Evolutionary conservation across 108 stramenopile genomes (phyloP).

Genomic region (Aureococcus anophagefferens): DNA sequence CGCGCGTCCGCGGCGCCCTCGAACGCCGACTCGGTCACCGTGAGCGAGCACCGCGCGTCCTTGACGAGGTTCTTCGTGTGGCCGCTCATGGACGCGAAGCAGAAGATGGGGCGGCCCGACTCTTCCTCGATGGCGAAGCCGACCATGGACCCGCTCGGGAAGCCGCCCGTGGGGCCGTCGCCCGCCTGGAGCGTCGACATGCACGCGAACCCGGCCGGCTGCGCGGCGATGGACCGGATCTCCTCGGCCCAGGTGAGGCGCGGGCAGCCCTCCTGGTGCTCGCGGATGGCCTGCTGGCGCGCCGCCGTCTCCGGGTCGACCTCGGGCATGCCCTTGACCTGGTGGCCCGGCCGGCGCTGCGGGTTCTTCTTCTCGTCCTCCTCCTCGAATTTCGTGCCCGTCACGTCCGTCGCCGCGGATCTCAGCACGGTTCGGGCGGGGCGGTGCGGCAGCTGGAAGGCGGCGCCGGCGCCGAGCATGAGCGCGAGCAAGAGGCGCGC

Average conservation of each 20-base stretch:
- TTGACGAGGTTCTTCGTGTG: slow-evolving; percentile 77
- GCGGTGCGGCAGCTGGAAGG: too few species aligned
- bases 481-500: too few species aligned
- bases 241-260: slow-evolving; percentile 33
- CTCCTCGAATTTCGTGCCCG: not conserved
- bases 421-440: too few species aligned
- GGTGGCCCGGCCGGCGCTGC: not conserved
- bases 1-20: slow-evolving; percentile 90
- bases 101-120: slow-evolving; percentile 69
- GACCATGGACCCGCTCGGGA: slow-evolving; percentile 79
- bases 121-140: slow-evolving; percentile 84
- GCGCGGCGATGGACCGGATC: slow-evolving; percentile 32
- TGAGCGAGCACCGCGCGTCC: slow-evolving; percentile 67
- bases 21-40: slow-evolving; percentile 78
- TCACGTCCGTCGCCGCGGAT: not conserved
- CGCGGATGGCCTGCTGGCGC: slow-evolving; percentile 14
- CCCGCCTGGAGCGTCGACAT: slow-evolving; percentile 22
- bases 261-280: slow-evolving; percentile 28
- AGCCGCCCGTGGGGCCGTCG: slow-evolving; percentile 32
- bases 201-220: slow-evolving; percentile 35
- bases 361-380: not conserved
- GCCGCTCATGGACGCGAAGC: slow-evolving; percentile 78
- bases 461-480: too few species aligned
- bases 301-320: not conserved
- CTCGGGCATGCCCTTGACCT: not conserved